Evolutionary conservation across 495 filamentous ascomycete genomes (phyloP).

Genomic region (Hyphodiscus hymeniophilus): DNA sequence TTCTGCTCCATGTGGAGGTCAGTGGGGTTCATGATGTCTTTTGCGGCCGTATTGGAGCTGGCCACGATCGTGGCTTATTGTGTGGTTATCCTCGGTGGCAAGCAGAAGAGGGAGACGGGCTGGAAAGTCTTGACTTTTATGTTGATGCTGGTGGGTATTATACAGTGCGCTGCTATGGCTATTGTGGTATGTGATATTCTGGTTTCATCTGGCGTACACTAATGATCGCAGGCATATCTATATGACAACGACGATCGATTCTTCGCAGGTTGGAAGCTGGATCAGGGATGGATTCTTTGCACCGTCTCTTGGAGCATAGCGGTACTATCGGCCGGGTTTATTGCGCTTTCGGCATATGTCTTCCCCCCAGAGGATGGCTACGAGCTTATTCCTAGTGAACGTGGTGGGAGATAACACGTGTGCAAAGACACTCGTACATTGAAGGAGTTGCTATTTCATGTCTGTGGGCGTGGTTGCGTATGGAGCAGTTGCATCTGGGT

Average conservation of each 20-base stretch:
- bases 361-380: constrained; percentile 81
- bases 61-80: constrained; percentile 67
- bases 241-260: constrained; percentile 83
- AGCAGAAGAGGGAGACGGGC: constrained; percentile 62
- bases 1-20: constrained; percentile 92
- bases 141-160: constrained; percentile 48
- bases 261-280: constrained; percentile 75
- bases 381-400: constrained; percentile 42
- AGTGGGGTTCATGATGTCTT: constrained; percentile 78
- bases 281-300: constrained; percentile 68
- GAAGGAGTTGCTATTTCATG: not conserved
- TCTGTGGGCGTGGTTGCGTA: not conserved
- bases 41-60: constrained; percentile 68
- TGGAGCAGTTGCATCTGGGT: not conserved
- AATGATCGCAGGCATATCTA: constrained; percentile 56
- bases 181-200: constrained; percentile 72
- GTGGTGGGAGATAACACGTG: constrained; percentile 5
- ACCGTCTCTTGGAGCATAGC: constrained; percentile 64
- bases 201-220: constrained; percentile 68
- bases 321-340: constrained; percentile 48
- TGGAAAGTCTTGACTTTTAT: constrained; percentile 67
- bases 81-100: constrained; percentile 68
- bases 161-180: constrained; percentile 64
- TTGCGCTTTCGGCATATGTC: constrained; percentile 55
- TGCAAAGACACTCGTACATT: not conserved